These are phyloP conservation scores for Penicillium silybi DNA, from an alignment of 495 filamentous ascomycete species.

Conservation along the genomic window DNA sequence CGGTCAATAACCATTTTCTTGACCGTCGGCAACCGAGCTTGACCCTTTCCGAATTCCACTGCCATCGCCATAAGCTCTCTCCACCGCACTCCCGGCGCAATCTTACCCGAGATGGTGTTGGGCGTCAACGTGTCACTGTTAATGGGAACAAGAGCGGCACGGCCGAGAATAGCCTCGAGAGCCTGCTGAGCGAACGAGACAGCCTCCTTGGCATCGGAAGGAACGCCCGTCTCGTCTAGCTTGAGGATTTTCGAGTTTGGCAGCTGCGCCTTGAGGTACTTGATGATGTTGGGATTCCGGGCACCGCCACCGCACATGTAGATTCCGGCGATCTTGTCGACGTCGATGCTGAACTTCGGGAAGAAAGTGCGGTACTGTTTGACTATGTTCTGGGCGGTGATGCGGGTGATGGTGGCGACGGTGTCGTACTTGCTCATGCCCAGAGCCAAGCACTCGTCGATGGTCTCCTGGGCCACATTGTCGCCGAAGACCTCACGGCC, in stretches of 20 bases:
- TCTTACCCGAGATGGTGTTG: slow-evolving; percentile 7
- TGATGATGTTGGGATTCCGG: slow-evolving; percentile 49
- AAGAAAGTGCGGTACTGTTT: slow-evolving; percentile 45
- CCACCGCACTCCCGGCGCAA: slow-evolving; percentile 3
- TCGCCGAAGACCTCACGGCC: slow-evolving; percentile 51
- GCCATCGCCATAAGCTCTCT: slow-evolving; percentile 4
- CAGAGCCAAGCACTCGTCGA: slow-evolving; percentile 31
- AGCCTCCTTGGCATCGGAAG: slow-evolving; percentile 49
- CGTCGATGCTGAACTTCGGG: slow-evolving; percentile 31
- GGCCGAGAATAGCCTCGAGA: slow-evolving; percentile 32
- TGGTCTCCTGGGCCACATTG: slow-evolving; percentile 38
- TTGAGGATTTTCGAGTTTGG: slow-evolving; percentile 41
- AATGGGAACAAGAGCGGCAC: slow-evolving; percentile 4
- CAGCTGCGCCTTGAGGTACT: slow-evolving; percentile 41
- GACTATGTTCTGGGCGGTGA: slow-evolving; percentile 49
- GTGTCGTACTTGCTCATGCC: slow-evolving; percentile 36
- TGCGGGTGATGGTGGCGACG: slow-evolving; percentile 49
- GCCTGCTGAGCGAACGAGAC: slow-evolving; percentile 40
- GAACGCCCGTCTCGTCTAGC: slow-evolving; percentile 47
- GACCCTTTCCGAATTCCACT: slow-evolving; percentile 3
- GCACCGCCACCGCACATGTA: slow-evolving; percentile 56
- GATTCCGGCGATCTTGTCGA: slow-evolving; percentile 35
- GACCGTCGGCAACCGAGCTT: slow-evolving; percentile 1
- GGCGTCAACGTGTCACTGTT: slow-evolving; percentile 6
- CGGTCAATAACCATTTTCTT: slow-evolving; percentile 3